Evolutionary conservation across 2,329 filamentous ascomycete genomes (phyloP), one percentile per base, ranked within the genome.

Genomic region (Cytospora mali): DNA sequence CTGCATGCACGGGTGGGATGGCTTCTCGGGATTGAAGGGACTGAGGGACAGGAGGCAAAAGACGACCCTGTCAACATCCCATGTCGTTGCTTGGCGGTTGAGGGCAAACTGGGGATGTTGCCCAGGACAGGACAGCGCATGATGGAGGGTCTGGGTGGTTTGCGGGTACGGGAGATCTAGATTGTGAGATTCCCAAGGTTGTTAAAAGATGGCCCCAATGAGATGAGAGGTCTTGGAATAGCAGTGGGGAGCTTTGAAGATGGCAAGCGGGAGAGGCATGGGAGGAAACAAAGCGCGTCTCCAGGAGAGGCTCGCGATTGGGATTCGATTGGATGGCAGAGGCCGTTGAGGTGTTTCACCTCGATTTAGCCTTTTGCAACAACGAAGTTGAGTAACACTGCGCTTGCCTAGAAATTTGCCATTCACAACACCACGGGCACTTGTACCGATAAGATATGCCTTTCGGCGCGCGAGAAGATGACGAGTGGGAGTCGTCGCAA

Each of bases 321-420:
- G 27, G 48, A 46, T 61, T 68, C 66, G 69, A 71, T 72, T 72
- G 70, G 70, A 65, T 67, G 53, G 27, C 64, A 69, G 66, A 55
- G 55, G 62, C 61, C 66, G 62, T 66, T 4, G 59, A 64, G 31
- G 54, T 52, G 70, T 72, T 71, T 72, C 70, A 71, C 67, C 50
- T 66, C 60, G 25, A 61, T 64, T 67, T 69, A 68, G 68, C 64
- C 69, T 68, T 66, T 33, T 33, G 61, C 58, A 35, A 42, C 28
- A 50, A 42, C 28, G 42, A 46, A 27, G 52, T 61, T 56, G 56
- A 56, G 50, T 58, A 51, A 55, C 62, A 55, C 60, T 66, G 64
- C 62, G 58, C 57, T 62, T 58, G 55, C 28, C 21, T 35, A 25
- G 4, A 11, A 42, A 13, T 14, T 11, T 58, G 57, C 57, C 25